A percentile compares a stretch with the other conserved stretches of the same genome.
Evolutionary conservation across 75 land plant species (phyloP).

Genomic region (Azolla pinnata): DNA sequence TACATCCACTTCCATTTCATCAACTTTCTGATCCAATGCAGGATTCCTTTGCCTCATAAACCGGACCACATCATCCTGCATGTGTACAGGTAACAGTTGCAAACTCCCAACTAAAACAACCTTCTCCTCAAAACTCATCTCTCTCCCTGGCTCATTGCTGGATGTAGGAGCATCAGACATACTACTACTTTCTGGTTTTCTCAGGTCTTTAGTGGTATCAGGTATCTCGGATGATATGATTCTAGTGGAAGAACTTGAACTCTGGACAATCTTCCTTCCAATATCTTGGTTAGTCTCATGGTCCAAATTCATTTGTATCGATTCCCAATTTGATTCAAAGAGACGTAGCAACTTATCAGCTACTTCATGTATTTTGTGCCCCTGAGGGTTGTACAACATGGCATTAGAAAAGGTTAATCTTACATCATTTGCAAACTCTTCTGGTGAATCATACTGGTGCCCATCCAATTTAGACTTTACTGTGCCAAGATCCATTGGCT

Average conservation of each 20-base stretch:
- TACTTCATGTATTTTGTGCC: conserved; percentile 45
- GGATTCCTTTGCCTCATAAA: conserved; percentile 36
- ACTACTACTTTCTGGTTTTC: conserved; percentile 4
- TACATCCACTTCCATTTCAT: conserved; percentile 50
- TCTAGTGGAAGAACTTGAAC: neutral
- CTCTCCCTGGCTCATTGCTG: too few species aligned
- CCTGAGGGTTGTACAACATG: conserved; percentile 70
- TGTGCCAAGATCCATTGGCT: conserved; percentile 84
- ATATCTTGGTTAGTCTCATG: conserved; percentile 2
- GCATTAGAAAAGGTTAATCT: conserved; percentile 74
- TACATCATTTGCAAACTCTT: conserved; percentile 65
- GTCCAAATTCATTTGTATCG: conserved; percentile 52
- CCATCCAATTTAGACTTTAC: conserved; percentile 37
- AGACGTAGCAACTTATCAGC: conserved; percentile 41
- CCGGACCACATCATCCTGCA: conserved; percentile 41
- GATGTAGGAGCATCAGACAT: too few species aligned
- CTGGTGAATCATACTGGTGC: conserved; percentile 24
- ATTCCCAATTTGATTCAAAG: conserved; percentile 66
- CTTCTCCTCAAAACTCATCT: conserved; percentile 45
- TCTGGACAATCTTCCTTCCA: neutral
- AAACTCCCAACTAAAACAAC: conserved; percentile 31
- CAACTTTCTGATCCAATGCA: conserved; percentile 29
- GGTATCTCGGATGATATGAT: neutral
- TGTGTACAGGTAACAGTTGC: conserved; percentile 39
- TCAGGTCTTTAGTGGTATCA: conserved; percentile 9